Percentiles rank a stretch among this genome's conserved stretches.
These are phyloP conservation scores for Primulina huaijiensis DNA, from an alignment of 257 asterid genomes.

Conservation along the genomic window DNA sequence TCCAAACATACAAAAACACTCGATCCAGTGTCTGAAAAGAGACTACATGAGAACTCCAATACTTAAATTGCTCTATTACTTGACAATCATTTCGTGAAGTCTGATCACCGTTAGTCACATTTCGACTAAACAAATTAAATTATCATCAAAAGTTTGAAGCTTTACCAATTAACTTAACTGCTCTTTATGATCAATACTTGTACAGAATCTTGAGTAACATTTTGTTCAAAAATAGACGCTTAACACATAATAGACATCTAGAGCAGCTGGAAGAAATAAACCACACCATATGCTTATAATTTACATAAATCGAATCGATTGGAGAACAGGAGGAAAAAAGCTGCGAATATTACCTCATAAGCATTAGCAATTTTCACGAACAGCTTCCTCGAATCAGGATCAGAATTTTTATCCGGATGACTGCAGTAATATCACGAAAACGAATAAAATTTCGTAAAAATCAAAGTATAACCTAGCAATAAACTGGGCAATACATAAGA, in stretches of 20 bases:
- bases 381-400: conserved; percentile 35
- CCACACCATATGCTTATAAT: neutral
- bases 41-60: neutral
- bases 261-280: neutral
- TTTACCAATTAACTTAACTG: neutral
- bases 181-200: neutral
- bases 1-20: neutral
- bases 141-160: conserved; percentile 12
- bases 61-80: too few relatives aligned
- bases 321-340: neutral
- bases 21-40: neutral
- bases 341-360: conserved; percentile 58
- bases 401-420: neutral
- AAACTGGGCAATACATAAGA: conserved; percentile 45
- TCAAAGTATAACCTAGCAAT: neutral
- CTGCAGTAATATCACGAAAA: neutral
- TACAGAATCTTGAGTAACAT: neutral
- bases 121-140: neutral
- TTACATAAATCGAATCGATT: neutral
- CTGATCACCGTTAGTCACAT: neutral
- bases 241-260: too few relatives aligned
- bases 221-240: neutral
- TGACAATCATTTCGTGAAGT: neutral
- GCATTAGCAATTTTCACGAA: conserved; percentile 92
- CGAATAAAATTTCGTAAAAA: too few relatives aligned